phyloP scores from a whole-genome alignment of 768 basidiomycete genomes.

The Pleurotus giganteus region DNA sequence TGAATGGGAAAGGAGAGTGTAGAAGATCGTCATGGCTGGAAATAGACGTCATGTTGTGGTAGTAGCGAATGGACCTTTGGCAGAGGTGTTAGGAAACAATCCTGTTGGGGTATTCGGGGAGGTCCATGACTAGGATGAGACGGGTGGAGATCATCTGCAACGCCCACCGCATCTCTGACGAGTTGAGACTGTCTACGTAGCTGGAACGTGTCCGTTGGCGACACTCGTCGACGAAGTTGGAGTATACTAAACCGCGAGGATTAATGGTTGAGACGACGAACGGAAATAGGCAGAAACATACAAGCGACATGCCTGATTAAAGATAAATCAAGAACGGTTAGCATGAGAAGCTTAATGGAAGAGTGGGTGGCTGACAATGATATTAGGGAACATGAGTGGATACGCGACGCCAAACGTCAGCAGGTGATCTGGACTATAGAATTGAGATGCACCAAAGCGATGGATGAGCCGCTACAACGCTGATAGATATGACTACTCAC shows the following conservation, averaged over 20 bases:
- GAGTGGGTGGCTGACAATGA: slow-evolving; percentile 16
- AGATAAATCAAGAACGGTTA: background rate
- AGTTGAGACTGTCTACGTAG: slow-evolving; percentile 16
- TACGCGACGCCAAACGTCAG: slow-evolving; percentile 18
- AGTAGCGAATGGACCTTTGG: background rate
- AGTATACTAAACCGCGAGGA: slow-evolving; percentile 15
- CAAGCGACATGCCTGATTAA: slow-evolving; percentile 24
- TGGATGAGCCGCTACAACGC: background rate
- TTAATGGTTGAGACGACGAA: background rate
- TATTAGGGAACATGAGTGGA: slow-evolving; percentile 18
- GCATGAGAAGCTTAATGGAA: background rate
- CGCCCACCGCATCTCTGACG: slow-evolving; percentile 15
- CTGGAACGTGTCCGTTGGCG: slow-evolving; percentile 17
- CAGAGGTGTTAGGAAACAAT: background rate
- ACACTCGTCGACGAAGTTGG: slow-evolving; percentile 16
- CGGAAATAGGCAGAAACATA: slow-evolving; percentile 14
- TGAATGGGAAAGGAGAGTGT: background rate
- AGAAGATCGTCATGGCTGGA: background rate
- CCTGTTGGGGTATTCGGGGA: background rate
- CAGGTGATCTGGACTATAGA: slow-evolving; percentile 10
- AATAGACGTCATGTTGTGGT: slow-evolving; percentile 2
- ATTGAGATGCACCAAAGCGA: background rate
- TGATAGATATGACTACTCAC: slow-evolving; percentile 8
- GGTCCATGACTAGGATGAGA: background rate
- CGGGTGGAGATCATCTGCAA: background rate